Conservation (phyloP, 371 early-diverging fungal genomes). For the Amoeboaphelidium protococcarum region DNA sequence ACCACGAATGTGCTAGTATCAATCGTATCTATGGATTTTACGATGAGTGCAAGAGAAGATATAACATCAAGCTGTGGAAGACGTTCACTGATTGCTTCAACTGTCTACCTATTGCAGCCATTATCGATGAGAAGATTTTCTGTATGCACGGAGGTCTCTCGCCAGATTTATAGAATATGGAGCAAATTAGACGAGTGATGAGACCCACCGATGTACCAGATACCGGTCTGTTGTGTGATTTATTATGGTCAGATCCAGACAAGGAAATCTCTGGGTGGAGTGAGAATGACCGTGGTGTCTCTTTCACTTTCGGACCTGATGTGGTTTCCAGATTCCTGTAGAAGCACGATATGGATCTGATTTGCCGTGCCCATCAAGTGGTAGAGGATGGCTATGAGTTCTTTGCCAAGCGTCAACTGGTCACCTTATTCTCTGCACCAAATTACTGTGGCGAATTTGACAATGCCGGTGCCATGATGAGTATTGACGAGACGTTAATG, state of each 20-base stretch:
- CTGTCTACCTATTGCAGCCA: slow-evolving; percentile 72
- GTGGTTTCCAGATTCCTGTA: slow-evolving; percentile 66
- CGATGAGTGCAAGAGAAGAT: slow-evolving; percentile 89
- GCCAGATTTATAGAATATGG: slow-evolving; percentile 56
- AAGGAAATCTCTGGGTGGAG: slow-evolving; percentile 56
- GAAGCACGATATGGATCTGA: slow-evolving; percentile 67
- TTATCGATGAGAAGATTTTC: slow-evolving; percentile 79
- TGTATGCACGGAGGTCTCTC: slow-evolving; percentile 93
- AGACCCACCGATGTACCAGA: slow-evolving; percentile 91
- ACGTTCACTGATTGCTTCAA: slow-evolving; percentile 79
- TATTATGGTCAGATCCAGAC: slow-evolving; percentile 92
- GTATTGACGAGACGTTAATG: slow-evolving; percentile 77
- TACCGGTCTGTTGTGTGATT: slow-evolving; percentile 62
- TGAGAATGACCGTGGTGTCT: slow-evolving; percentile 74
- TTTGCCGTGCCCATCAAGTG: slow-evolving; percentile 88
- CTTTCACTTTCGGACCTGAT: slow-evolving; percentile 62
- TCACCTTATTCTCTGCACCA: slow-evolving; percentile 82
- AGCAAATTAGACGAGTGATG: slow-evolving; percentile 63
- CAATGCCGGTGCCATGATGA: slow-evolving; percentile 94
- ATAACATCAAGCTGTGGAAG: slow-evolving; percentile 79
- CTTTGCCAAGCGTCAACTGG: slow-evolving; percentile 69
- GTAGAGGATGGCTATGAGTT: slow-evolving; percentile 91
- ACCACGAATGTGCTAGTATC: slow-evolving; percentile 80
- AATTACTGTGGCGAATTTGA: slow-evolving; percentile 91
- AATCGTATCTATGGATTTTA: slow-evolving; percentile 82